Evolutionary conservation across 202 grass and related monocot genomes (phyloP), one percentile per base, ranked within the genome.

Genomic region (Digitaria exilis): DNA sequence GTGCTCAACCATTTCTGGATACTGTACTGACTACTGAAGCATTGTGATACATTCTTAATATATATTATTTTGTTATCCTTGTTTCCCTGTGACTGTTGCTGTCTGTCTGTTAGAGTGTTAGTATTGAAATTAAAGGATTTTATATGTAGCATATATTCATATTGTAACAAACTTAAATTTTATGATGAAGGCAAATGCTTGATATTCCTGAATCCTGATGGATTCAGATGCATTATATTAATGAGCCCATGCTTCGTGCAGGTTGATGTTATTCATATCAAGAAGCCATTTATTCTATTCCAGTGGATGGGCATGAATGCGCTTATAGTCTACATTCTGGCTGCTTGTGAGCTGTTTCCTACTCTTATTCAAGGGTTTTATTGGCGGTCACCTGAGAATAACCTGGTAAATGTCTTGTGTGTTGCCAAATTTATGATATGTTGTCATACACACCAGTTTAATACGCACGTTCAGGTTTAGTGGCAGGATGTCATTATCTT

Each of bases 291-390:
- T 29, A 74, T 98, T 58, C 75, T 98, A 69, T 93, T 98, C 84
- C 88, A 95, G 73, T 96, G 93, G 96, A 92, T 93, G 91, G 89
- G 92, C 76, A 92, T 98, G 96, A 95, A 98, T 72, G 96, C 89
- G 7, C 89, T 98, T 64, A 78, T 94, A 83, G 90, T 93, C 70
- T 98, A 88, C 62, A 65, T 98, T 84, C 85, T 98, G 54, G 92
- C 91, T 77, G 92, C 96, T 35, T 87, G 80, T 45, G 91, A 95
- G 76, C 43, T 98, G 39, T 92, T 98, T 79, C 89, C 91, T 41
- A 49, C 88, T n/a, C 83, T 92, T 84, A 17, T 94, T 71, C 91
- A 98, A 84, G 93, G 93, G n/a, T 98, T 95, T 75, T 92, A 94
- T 91, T 95, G 96, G 93, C 51, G 32, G 15, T 95, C 89, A 71